These are phyloP conservation scores for Talaromyces ruber DNA, from an alignment of 495 filamentous ascomycete species.

Conservation along the genomic window DNA sequence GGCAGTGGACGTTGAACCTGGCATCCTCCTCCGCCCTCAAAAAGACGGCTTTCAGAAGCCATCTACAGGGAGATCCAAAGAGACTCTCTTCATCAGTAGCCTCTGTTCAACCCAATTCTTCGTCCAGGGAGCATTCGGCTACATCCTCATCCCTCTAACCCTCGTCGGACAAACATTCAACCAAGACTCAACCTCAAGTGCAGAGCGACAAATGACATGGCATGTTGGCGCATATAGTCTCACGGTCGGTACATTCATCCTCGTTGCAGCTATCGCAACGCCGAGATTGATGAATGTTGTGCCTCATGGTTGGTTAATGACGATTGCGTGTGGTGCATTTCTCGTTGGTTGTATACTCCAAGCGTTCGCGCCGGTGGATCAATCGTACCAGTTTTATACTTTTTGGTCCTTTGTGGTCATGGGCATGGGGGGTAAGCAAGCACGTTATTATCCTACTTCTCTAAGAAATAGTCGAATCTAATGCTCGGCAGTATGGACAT, in stretches of 20 bases:
- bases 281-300: conserved; percentile 28
- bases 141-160: neutral
- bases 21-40: neutral
- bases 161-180: neutral
- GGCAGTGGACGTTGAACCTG: neutral
- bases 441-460: neutral
- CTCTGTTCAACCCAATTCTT: neutral
- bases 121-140: neutral
- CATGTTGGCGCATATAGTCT: conserved; percentile 49
- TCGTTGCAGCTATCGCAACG: conserved; percentile 37
- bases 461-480: neutral
- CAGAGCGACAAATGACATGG: conserved; percentile 27
- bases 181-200: neutral
- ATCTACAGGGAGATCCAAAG: neutral
- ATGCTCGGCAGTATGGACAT: conserved; percentile 36
- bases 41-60: neutral
- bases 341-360: conserved; percentile 21
- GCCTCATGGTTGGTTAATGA: conserved; percentile 28
- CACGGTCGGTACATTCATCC: conserved; percentile 56
- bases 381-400: conserved; percentile 19
- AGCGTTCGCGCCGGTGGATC: conserved; percentile 16
- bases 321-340: conserved; percentile 33
- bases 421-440: neutral
- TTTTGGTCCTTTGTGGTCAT: neutral
- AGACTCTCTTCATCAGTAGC: neutral